Percentiles rank a stretch among this genome's conserved stretches.
Evolutionary conservation across 345 rosid species (phyloP).

Genomic region (Excoecaria agallocha): DNA sequence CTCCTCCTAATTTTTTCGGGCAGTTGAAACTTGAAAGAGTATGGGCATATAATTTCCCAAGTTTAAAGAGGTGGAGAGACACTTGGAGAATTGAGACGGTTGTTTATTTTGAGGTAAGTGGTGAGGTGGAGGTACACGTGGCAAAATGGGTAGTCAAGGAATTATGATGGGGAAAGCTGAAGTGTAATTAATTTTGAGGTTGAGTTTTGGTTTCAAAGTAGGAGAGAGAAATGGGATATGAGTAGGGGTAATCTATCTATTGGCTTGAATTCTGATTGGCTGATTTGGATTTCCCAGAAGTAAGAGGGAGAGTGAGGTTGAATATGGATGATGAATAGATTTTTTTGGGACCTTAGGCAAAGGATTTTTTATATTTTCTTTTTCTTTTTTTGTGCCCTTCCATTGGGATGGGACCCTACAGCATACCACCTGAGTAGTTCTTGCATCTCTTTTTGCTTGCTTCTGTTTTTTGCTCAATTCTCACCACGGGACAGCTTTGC

Average conservation of each 20-base stretch:
- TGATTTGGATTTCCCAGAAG: conserved; percentile 42
- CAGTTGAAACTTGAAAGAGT: conserved; percentile 3
- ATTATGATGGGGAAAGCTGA: conserved; percentile 13
- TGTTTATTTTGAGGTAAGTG: conserved; percentile 59
- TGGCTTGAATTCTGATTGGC: conserved; percentile 52
- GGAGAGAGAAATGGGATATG: conserved; percentile 8
- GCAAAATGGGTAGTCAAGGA: conserved; percentile 37
- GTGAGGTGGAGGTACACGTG: conserved; percentile 69
- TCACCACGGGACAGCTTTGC: neutral
- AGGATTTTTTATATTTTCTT: neutral
- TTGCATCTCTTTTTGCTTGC: neutral
- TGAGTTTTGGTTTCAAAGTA: conserved; percentile 37
- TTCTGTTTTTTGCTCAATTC: neutral
- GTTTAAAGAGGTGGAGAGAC: conserved; percentile 10
- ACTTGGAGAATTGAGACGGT: conserved; percentile 22
- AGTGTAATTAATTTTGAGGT: conserved; percentile 49
- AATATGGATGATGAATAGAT: conserved; percentile 26
- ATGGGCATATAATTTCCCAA: conserved; percentile 19
- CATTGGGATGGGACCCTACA: neutral
- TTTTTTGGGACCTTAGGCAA: neutral
- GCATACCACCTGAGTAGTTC: neutral
- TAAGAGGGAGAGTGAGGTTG: conserved; percentile 1
- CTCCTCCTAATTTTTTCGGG: neutral
- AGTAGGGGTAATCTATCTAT: conserved; percentile 31
- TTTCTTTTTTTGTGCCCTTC: neutral